phyloP scores from a whole-genome alignment of 179 eudicot species.

The Carnegiea gigantea region DNA sequence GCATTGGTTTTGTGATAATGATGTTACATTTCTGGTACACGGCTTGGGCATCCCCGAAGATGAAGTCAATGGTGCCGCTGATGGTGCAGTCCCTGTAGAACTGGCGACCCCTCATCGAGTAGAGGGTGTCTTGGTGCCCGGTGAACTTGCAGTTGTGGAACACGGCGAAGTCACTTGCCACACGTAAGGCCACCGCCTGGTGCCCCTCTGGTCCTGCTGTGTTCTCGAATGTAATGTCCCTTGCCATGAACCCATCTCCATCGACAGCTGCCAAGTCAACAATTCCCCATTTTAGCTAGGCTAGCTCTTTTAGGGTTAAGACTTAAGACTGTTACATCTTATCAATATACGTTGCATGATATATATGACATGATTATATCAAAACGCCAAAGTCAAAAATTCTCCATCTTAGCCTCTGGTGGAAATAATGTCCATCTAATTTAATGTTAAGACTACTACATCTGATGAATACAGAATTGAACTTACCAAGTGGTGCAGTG shows the following conservation, averaged over 20 bases:
- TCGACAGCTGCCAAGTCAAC: neutral
- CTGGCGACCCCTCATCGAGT: constrained; percentile 54
- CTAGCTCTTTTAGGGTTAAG: too few species aligned
- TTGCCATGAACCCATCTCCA: constrained; percentile 41
- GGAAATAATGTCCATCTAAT: too few species aligned
- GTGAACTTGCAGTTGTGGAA: constrained; percentile 57
- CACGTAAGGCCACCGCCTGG: constrained; percentile 63
- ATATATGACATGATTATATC: too few species aligned
- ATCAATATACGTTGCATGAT: too few species aligned
- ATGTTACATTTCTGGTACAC: constrained; percentile 64
- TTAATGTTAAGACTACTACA: too few species aligned
- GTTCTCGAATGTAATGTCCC: constrained; percentile 73
- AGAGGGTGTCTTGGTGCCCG: constrained; percentile 64
- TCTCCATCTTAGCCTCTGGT: too few species aligned
- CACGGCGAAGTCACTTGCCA: constrained; percentile 41
- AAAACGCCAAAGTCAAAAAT: too few species aligned
- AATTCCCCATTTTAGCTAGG: too few species aligned
- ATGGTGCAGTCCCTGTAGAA: constrained; percentile 64
- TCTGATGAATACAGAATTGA: neutral
- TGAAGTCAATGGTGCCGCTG: constrained; percentile 61
- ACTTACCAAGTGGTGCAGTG: constrained; percentile 51
- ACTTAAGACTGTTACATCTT: neutral
- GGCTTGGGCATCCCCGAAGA: constrained; percentile 57
- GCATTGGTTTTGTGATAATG: constrained; percentile 39
- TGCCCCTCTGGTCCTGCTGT: constrained; percentile 49